Evolutionary conservation across 345 rosid species (phyloP).

Genomic region (Lenwebbia sp.): DNA sequence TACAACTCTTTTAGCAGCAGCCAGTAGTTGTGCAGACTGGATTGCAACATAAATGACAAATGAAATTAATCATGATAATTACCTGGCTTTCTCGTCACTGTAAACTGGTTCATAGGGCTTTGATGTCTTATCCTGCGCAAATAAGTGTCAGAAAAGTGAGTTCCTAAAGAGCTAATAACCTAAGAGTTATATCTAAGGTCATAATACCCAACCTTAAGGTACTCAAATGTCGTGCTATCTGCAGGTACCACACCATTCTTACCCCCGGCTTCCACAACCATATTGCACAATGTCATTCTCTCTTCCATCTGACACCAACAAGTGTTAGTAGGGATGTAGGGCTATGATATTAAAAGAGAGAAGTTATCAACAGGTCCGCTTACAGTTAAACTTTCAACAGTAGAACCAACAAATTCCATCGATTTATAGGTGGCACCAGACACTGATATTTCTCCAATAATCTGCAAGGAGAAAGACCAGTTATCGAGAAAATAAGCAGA

Average conservation of each 20-base stretch:
- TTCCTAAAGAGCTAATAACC: neutral
- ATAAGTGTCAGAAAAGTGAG: neutral
- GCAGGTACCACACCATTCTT: slow-evolving; percentile 95
- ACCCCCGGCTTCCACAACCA: slow-evolving; percentile 99
- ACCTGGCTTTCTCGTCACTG: slow-evolving; percentile 89
- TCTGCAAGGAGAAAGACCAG: slow-evolving; percentile 23
- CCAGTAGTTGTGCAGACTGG: neutral
- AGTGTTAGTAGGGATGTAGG: neutral
- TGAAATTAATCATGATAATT: neutral
- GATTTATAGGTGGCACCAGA: slow-evolving; percentile 97
- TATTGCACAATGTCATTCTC: slow-evolving; percentile 92
- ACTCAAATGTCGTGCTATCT: slow-evolving; percentile 80
- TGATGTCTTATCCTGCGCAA: slow-evolving; percentile 71
- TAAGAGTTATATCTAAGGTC: neutral
- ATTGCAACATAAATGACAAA: neutral
- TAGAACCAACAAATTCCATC: slow-evolving; percentile 92
- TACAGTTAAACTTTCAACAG: slow-evolving; percentile 77
- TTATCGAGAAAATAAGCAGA: neutral
- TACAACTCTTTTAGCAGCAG: neutral
- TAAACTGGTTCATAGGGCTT: slow-evolving; percentile 78
- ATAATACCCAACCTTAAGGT: slow-evolving; percentile 55
- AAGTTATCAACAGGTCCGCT: slow-evolving; percentile 8
- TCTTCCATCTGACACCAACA: slow-evolving; percentile 78
- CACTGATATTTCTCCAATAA: slow-evolving; percentile 95
- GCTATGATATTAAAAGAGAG: neutral